A percentile compares a stretch with the other conserved stretches of the same genome.
These are phyloP conservation scores for Metarhizium rileyi DNA, from an alignment of 2,329 filamentous ascomycete genomes.

Conservation along the genomic window DNA sequence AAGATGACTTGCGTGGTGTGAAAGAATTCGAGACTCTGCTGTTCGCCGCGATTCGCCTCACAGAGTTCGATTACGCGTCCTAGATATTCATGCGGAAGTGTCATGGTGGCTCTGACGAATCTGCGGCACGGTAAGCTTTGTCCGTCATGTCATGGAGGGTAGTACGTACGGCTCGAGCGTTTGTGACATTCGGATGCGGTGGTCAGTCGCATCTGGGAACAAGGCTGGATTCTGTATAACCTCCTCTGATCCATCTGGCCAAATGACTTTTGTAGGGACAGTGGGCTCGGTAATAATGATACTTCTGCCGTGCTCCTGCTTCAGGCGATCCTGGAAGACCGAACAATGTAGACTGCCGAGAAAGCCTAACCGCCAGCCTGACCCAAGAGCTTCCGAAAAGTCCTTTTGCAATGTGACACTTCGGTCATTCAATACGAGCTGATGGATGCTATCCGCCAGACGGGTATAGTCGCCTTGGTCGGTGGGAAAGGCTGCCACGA, in stretches of 20 bases:
- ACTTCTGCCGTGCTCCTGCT: slow-evolving; percentile 86
- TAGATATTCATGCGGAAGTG: slow-evolving; percentile 86
- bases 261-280: slow-evolving; percentile 81
- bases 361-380: slow-evolving; percentile 90
- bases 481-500: slow-evolving; percentile 91
- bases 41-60: slow-evolving; percentile 78
- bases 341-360: slow-evolving; percentile 95
- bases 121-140: slow-evolving; percentile 11
- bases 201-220: slow-evolving; percentile 63
- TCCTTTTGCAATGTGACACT: slow-evolving; percentile 93
- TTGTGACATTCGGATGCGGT: slow-evolving; percentile 32
- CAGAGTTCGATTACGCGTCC: slow-evolving; percentile 93
- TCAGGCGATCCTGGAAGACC: slow-evolving; percentile 93
- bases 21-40: slow-evolving; percentile 85
- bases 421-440: slow-evolving; percentile 88
- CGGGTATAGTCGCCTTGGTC: slow-evolving; percentile 81
- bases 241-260: slow-evolving; percentile 64
- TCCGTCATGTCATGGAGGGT: neutral
- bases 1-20: slow-evolving; percentile 87
- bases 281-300: slow-evolving; percentile 96
- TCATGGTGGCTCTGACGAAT: slow-evolving; percentile 76
- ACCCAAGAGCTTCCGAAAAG: slow-evolving; percentile 83
- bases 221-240: slow-evolving; percentile 78
- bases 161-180: slow-evolving; percentile 40
- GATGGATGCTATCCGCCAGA: slow-evolving; percentile 86